Evolutionary conservation across 441 rosid species (phyloP).

Genomic region (Euphorbia schlechtendalii): DNA sequence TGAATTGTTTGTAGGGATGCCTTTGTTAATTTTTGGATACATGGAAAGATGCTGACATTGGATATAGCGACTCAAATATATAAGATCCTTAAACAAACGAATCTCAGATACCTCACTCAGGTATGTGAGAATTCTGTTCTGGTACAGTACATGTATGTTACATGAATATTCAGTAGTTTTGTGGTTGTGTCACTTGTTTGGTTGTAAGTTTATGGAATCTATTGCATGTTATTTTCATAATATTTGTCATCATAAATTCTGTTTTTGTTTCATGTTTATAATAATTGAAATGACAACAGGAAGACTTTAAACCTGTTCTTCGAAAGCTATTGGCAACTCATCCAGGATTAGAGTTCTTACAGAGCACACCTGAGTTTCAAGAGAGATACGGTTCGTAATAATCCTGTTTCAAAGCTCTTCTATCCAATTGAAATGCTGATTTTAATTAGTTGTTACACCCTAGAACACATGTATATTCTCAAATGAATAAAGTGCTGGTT

Average conservation of each 20-base stretch:
- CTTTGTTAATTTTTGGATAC: slow-evolving; percentile 82
- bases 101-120: slow-evolving; percentile 70
- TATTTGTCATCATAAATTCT: background rate
- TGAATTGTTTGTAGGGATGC: slow-evolving; percentile 54
- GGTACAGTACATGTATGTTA: background rate
- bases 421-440: background rate
- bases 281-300: slow-evolving; percentile 42
- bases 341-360: slow-evolving; percentile 94
- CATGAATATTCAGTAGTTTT: background rate
- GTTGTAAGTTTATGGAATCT: background rate
- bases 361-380: slow-evolving; percentile 97
- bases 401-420: slow-evolving; percentile 13
- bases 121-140: slow-evolving; percentile 24
- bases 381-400: slow-evolving; percentile 87
- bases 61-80: slow-evolving; percentile 76
- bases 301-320: slow-evolving; percentile 87
- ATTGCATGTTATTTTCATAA: background rate
- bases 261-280: background rate
- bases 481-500: slow-evolving; percentile 1
- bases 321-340: slow-evolving; percentile 90
- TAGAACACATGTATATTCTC: too few species aligned
- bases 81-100: slow-evolving; percentile 72
- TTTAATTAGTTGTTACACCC: too few species aligned
- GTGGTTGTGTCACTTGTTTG: background rate
- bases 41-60: slow-evolving; percentile 71